Percentiles rank a stretch among this genome's conserved stretches.
These are phyloP conservation scores for Meripilus lineatus DNA, from an alignment of 1,284 basidiomycete genomes.

Conservation along the genomic window DNA sequence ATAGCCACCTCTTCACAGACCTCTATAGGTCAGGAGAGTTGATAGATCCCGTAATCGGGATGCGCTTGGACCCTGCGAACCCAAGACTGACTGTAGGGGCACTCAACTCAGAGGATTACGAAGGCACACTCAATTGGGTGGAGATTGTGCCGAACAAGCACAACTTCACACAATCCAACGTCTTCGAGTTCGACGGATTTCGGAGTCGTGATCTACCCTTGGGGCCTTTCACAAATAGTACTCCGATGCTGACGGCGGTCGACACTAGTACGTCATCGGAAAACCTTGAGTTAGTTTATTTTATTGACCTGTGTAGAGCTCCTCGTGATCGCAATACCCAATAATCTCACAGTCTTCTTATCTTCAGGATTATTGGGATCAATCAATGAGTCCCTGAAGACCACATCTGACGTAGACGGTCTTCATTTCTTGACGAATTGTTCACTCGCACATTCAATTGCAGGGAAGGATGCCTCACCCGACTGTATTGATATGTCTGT, in stretches of 20 bases:
- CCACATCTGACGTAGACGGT: no score
- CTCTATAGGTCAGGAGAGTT: conserved; percentile 1
- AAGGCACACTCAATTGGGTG: conserved; percentile 6
- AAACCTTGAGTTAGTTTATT: background rate
- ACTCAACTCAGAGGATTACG: conserved; percentile 4
- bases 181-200: conserved; percentile 6
- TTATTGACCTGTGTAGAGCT: background rate
- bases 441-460: background rate
- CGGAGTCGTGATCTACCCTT: conserved; percentile 3
- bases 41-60: conserved; percentile 3
- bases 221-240: conserved; percentile 2
- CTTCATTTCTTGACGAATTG: no score
- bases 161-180: conserved; percentile 1
- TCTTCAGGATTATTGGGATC: background rate
- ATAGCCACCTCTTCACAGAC: background rate
- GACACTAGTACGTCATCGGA: background rate
- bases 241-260: background rate
- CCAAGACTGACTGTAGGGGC: conserved; percentile 3
- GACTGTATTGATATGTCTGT: conserved; percentile 3
- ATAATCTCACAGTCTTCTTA: conserved; percentile 1
- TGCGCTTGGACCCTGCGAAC: conserved; percentile 4
- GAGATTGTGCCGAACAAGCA: background rate
- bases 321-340: conserved; percentile 1
- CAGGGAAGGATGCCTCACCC: background rate
- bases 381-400: background rate